Evolutionary conservation across 2,329 filamentous ascomycete species (phyloP).

Genomic region (Trichoderma hamatum): DNA sequence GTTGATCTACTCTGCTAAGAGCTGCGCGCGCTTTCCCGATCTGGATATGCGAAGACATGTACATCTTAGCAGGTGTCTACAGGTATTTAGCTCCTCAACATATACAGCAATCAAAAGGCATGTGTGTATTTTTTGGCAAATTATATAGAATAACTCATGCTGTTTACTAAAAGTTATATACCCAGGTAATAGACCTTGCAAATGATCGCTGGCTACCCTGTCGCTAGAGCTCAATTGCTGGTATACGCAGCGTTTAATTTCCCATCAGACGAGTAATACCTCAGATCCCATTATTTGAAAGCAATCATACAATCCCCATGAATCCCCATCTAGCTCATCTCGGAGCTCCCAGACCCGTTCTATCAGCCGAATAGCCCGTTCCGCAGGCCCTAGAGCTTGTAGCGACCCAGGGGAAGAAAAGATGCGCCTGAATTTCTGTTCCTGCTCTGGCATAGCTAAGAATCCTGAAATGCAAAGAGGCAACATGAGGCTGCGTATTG

Average conservation of each 20-base stretch:
- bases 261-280: neutral
- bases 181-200: neutral
- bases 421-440: neutral
- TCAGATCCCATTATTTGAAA: neutral
- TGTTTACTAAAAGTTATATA: neutral
- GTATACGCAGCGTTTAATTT: neutral
- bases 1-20: neutral
- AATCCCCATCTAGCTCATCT: neutral
- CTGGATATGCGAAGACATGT: neutral
- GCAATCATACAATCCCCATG: neutral
- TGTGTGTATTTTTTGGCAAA: too few relatives aligned
- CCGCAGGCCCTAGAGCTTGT: slow-evolving; percentile 6
- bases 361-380: neutral
- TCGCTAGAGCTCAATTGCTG: neutral
- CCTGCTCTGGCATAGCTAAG: slow-evolving; percentile 1
- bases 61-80: neutral
- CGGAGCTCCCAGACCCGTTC: slow-evolving; percentile 1
- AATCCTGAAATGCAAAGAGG: slow-evolving; percentile 11
- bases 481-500: slow-evolving; percentile 10
- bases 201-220: neutral
- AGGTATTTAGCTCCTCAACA: neutral
- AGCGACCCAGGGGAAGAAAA: neutral
- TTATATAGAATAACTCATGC: too few relatives aligned
- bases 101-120: too few relatives aligned
- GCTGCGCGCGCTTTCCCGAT: slow-evolving; percentile 5